Base-by-base conservation (phyloP, 2,329 filamentous ascomycete species). In the Alternaria longipes region DNA sequence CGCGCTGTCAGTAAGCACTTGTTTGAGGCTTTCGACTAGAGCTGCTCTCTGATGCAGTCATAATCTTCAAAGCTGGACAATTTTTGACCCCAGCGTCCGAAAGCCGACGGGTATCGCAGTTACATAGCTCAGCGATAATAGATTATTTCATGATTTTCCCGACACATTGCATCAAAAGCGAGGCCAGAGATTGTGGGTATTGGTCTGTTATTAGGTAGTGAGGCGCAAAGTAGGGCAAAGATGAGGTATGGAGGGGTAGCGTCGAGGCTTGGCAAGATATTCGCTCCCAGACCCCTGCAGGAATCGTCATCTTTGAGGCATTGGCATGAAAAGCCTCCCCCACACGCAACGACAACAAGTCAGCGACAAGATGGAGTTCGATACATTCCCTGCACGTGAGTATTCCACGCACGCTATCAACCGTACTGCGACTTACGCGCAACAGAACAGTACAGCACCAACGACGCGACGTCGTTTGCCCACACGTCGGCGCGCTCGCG, bases 401-500 rank as follows among this genome's bases (percentile, higher is more conserved):
- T 59, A 26, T 6, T 26, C 1, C 7, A 11, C 4, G 4, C 5
- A 24, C 20, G 11, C 16, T 2, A n/a, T 8, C 34, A 5, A 18
- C 3, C n/a, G 9, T 4, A 2, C 28, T 34, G 24, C 26, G 18
- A 32, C 36, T 49, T n/a, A 42, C 34, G 7, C 8, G 16, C 9
- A 28, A 57, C 72, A 96, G 92, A 90, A 47, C 89, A 88, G 63
- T 96, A 90, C 78, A 85, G 84, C 70, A 98, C 93, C 38, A 89
- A 86, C 71, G 94, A 98, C 82, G 87, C 87, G 73, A 91, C 85
- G 42, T 97, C 93, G 49, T 98, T 98, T 77, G 95, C 91, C 54
- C 93, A 89, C 79, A 84, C 89, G 62, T 97, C 95, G 8, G 94
- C 92, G 34, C 86, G 90, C 73, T 90, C 93, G 68, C 86, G 95